Base-by-base conservation (phyloP, 2,329 filamentous ascomycete genomes). In the Ceratocystis alfenasii region DNA sequence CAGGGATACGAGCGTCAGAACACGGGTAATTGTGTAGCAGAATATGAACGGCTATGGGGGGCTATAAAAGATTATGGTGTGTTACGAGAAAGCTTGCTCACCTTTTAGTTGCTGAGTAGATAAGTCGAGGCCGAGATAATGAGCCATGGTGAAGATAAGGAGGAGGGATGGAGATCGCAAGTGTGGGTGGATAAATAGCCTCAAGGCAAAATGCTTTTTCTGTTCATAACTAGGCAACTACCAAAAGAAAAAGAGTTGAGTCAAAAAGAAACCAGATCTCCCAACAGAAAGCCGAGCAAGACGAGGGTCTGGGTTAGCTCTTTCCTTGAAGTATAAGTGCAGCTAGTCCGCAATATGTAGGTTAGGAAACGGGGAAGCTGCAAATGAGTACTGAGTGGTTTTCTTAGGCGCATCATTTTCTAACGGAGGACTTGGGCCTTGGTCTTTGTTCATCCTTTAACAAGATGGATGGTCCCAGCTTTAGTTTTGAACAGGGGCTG, bases 91-190 rank as follows among this genome's bases (percentile, higher is more conserved):
- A 28, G 12, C 25, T 53, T 15, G 25, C 67, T 69, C 75, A 85
- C 90, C 92, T 82, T 99, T 97, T 67, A 97, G 82, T 75, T 97
- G 93, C 76, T 97, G 94, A 67, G 94, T 97, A 55, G 92, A 96
- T 68, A 97, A 86, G 77, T 99, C 94, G 75, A 97, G 92, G 68
- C 94, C 94, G 72, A 96, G 81, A 74, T 95, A 96, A 68, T 95
- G 79, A 33, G 67, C 28, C 66, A 67, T 67, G 12, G 8, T 60
- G 50, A 12, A 22, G 36, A n/a, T 17, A 17, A 33, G 41, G 12
- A 10, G 44, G 28, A 17, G 22, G 17, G 12, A 57, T 28, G 22
- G 17, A 59, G 53, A 59, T 30, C 28, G 33, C 15, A 30, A 59
- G 28, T 30, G 8, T 63, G 61, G 25, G n/a, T 63, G 61, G 25